phyloP scores from a whole-genome alignment of 2,329 filamentous ascomycete species.

The Diaporthe capsici region DNA sequence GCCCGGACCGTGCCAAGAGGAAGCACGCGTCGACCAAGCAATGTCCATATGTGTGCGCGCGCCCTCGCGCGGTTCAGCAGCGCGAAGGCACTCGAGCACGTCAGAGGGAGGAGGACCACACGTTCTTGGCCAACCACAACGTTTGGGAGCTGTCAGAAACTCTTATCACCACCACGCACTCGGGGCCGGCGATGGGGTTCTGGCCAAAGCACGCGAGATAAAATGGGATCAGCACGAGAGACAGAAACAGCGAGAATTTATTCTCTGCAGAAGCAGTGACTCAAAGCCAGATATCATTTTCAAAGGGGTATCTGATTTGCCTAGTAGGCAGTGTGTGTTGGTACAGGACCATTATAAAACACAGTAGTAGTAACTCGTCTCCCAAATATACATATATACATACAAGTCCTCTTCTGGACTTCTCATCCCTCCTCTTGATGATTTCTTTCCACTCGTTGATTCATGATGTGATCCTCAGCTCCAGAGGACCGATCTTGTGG shows the following conservation, averaged over 20 bases:
- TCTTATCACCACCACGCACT: background rate
- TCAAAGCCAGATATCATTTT: slow-evolving; percentile 41
- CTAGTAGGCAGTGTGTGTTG: slow-evolving; percentile 40
- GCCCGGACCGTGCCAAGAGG: background rate
- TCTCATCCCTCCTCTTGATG: slow-evolving; percentile 4
- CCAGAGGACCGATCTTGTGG: slow-evolving; percentile 12
- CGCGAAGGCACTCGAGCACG: background rate
- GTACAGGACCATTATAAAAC: slow-evolving; percentile 38
- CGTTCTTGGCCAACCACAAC: background rate
- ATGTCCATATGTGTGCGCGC: background rate
- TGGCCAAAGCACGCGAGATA: slow-evolving; percentile 13
- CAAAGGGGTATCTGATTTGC: slow-evolving; percentile 41
- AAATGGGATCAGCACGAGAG: background rate
- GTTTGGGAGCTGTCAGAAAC: background rate
- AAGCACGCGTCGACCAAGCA: background rate
- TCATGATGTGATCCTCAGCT: slow-evolving; percentile 15
- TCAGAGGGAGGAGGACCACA: background rate
- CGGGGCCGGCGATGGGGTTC: background rate
- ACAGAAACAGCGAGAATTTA: slow-evolving; percentile 26
- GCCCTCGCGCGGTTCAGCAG: background rate
- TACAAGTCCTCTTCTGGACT: slow-evolving; percentile 25
- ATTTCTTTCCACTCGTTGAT: slow-evolving; percentile 24
- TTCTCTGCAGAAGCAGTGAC: slow-evolving; percentile 23
- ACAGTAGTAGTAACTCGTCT: slow-evolving; percentile 16
- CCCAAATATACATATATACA: slow-evolving; percentile 28